These are phyloP conservation scores for Acanthamoeba triangularis DNA, from an alignment of 208 protist genomes.

Conservation along the genomic window DNA sequence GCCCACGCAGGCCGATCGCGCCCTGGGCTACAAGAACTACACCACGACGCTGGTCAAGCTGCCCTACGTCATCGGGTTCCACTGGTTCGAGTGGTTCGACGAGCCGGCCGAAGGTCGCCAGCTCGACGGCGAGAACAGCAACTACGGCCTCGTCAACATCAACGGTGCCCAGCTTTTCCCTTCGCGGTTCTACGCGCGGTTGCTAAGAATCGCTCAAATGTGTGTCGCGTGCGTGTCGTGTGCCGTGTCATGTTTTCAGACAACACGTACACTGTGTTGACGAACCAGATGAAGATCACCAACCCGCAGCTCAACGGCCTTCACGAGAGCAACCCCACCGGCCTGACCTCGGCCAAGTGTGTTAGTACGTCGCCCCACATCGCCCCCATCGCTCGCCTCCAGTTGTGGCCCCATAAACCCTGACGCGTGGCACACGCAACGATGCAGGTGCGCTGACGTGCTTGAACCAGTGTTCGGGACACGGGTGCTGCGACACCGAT, in stretches of 20 bases:
- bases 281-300: neutral
- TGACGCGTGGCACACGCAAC: neutral
- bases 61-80: neutral
- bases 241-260: neutral
- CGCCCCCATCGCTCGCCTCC: neutral
- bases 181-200: neutral
- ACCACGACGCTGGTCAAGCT: neutral
- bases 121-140: neutral
- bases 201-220: neutral
- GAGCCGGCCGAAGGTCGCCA: neutral
- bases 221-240: neutral
- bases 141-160: slow-evolving; percentile 24
- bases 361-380: neutral
- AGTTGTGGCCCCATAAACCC: neutral
- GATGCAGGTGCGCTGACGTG: neutral
- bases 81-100: slow-evolving; percentile 22
- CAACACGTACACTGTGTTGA: neutral
- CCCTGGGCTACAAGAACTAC: slow-evolving; percentile 13
- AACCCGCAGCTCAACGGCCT: neutral
- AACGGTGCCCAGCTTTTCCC: neutral
- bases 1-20: neutral
- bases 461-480: neutral
- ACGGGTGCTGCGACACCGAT: neutral
- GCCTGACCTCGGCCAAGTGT: neutral
- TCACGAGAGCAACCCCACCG: neutral